phyloP scores from a whole-genome alignment of 176 grass and related monocot genomes.

The Triticum aestivum region IWGSC_CS_RefSeq_v2.1 NC_057794.1:247325697-247326196 shows the following conservation, averaged over 20 bases:
- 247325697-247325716: not conserved
- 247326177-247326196: not conserved
- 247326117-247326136: not conserved
- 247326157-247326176: not conserved
- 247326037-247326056: not conserved
- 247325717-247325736: conserved; percentile 13
- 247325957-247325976: conserved; percentile 48
- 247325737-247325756: not conserved
- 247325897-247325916: conserved; percentile 91
- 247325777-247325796: conserved; percentile 31
- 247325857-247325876: conserved; percentile 62
- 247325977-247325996: not conserved
- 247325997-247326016: not conserved
- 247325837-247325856: conserved; percentile 85
- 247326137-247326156: not conserved
- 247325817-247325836: conserved; percentile 51
- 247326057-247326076: not conserved
- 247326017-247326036: not conserved
- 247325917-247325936: conserved; percentile 68
- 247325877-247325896: conserved; percentile 71
- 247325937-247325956: conserved; percentile 83
- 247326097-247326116: not conserved
- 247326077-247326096: not conserved
- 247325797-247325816: conserved; percentile 59
- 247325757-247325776: not conserved